Evolutionary conservation across 345 rosid species (phyloP).

Genomic region (Eucalyptus dawsonii): DNA sequence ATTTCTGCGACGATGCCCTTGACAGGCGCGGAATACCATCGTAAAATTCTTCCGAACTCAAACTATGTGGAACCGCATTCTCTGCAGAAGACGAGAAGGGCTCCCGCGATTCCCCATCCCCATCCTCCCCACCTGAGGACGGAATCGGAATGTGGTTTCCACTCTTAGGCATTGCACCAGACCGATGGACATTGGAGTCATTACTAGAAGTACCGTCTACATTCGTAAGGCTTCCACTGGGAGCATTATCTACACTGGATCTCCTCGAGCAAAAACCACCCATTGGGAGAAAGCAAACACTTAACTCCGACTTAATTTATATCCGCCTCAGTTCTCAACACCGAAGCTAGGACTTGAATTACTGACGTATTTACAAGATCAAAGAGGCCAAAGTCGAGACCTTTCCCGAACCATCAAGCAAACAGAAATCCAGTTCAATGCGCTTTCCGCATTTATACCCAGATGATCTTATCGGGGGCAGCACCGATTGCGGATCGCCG

Average conservation of each 20-base stretch:
- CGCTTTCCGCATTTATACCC: background rate
- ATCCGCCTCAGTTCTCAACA: background rate
- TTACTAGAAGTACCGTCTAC: conserved; percentile 42
- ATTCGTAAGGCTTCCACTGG: conserved; percentile 64
- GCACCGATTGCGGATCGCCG: conserved; percentile 19
- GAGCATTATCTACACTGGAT: conserved; percentile 86
- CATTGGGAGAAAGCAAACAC: conserved; percentile 17
- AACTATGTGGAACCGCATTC: conserved; percentile 13
- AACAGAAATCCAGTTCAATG: background rate
- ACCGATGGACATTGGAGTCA: conserved; percentile 27
- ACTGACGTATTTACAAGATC: background rate
- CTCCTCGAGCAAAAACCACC: conserved; percentile 99
- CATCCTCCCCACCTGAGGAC: conserved; percentile 29
- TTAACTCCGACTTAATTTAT: background rate
- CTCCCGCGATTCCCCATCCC: conserved; percentile 30
- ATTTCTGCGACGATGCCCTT: conserved; percentile 51
- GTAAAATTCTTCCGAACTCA: conserved; percentile 28
- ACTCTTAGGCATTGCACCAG: conserved; percentile 31
- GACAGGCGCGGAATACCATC: conserved; percentile 78
- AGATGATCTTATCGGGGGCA: background rate
- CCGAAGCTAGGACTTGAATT: background rate
- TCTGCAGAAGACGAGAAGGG: conserved; percentile 43
- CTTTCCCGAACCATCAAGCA: background rate
- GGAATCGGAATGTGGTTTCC: conserved; percentile 15
- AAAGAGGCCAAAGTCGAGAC: background rate